These are phyloP conservation scores for Leishmania turanica DNA, from an alignment of 208 protist species.

Conservation along the genomic window DNA sequence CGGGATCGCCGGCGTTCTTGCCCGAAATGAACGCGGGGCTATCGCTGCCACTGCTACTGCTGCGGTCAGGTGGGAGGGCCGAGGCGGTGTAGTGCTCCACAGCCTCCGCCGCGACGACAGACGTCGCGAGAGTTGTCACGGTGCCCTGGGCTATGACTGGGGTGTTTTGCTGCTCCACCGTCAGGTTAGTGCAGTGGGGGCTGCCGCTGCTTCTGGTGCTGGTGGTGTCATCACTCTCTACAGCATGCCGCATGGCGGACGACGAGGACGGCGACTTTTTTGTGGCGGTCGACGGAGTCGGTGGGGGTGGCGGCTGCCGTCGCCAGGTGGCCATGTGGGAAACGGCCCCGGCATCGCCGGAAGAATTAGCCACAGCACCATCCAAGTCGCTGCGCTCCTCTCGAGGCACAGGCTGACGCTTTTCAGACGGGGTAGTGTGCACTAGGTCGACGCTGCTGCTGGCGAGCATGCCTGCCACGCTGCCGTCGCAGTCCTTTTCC, in stretches of 20 bases:
- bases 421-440: background rate
- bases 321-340: background rate
- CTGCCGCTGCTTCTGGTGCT: background rate
- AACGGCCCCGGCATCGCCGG: background rate
- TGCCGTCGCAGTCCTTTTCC: background rate
- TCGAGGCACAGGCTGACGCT: background rate
- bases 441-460: background rate
- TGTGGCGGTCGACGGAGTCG: constrained; percentile 6
- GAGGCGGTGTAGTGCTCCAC: constrained; percentile 25
- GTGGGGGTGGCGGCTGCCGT: constrained; percentile 19
- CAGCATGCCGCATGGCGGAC: constrained; percentile 10
- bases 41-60: constrained; percentile 20
- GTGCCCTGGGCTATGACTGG: constrained; percentile 12
- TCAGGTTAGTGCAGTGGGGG: constrained; percentile 3
- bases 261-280: constrained; percentile 8
- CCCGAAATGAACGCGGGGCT: background rate
- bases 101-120: constrained; percentile 16
- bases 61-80: constrained; percentile 23
- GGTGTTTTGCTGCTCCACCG: constrained; percentile 20
- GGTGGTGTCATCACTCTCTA: background rate
- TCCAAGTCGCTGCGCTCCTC: background rate
- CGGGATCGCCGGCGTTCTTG: background rate
- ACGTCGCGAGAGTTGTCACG: constrained; percentile 6
- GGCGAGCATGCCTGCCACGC: background rate
- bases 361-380: background rate